A percentile compares a stretch with the other conserved stretches of the same genome.
Conservation (phyloP, 2,329 filamentous ascomycete genomes). For the Chaetomiaceae sp. region DNA sequence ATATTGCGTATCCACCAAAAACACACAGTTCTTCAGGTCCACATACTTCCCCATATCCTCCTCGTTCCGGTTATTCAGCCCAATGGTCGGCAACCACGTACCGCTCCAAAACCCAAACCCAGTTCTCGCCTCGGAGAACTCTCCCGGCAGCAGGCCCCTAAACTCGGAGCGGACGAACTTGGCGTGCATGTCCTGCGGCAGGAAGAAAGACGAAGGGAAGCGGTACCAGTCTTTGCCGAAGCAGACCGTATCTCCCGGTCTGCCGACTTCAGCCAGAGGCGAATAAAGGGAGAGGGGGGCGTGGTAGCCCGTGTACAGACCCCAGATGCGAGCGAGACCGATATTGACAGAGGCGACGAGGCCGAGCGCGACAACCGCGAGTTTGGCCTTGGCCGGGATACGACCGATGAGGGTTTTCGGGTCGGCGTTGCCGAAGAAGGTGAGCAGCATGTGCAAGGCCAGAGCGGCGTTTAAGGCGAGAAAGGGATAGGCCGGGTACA, state of each 20-base stretch:
- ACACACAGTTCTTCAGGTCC: slow-evolving; percentile 69
- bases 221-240: slow-evolving; percentile 98
- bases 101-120: slow-evolving; percentile 73
- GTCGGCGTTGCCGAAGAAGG: slow-evolving; percentile 66
- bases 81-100: slow-evolving; percentile 74
- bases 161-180: slow-evolving; percentile 94
- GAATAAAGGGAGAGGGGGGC: slow-evolving; percentile 71
- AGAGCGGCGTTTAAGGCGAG: slow-evolving; percentile 85
- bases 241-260: slow-evolving; percentile 68
- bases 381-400: slow-evolving; percentile 71
- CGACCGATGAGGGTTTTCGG: slow-evolving; percentile 63
- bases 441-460: slow-evolving; percentile 73
- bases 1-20: slow-evolving; percentile 84
- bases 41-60: slow-evolving; percentile 87
- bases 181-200: slow-evolving; percentile 75
- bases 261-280: slow-evolving; percentile 56
- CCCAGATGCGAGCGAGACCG: slow-evolving; percentile 67
- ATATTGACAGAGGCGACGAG: slow-evolving; percentile 62
- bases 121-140: slow-evolving; percentile 71
- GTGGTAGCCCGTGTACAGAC: slow-evolving; percentile 75
- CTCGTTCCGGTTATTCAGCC: slow-evolving; percentile 88
- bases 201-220: slow-evolving; percentile 87
- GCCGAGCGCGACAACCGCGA: slow-evolving; percentile 56
- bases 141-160: slow-evolving; percentile 78
- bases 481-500: slow-evolving; percentile 94